phyloP scores from a whole-genome alignment of 257 asterid genomes.

The Solanum clarkiae region DNA sequence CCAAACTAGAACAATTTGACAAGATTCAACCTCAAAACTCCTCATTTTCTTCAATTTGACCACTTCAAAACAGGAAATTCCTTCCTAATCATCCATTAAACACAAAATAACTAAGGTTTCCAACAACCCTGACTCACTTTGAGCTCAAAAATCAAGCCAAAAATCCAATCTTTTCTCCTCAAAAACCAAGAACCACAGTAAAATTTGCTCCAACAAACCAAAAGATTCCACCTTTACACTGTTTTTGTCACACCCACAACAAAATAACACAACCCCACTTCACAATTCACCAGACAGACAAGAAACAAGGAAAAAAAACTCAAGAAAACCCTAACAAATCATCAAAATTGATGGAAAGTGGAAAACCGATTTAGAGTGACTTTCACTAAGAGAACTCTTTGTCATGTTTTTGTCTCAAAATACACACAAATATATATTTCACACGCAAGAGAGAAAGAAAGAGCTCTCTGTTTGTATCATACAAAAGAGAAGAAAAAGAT shows the following conservation, averaged over 20 bases:
- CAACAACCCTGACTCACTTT: not conserved
- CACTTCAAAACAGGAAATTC: not conserved
- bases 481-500: not conserved
- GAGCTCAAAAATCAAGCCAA: not conserved
- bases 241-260: not conserved
- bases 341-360: not conserved
- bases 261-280: not conserved
- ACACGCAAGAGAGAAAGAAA: not conserved
- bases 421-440: not conserved
- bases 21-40: not conserved
- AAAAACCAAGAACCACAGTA: not conserved
- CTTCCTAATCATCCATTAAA: slow-evolving; percentile 2
- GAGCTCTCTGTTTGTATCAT: not conserved
- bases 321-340: not conserved
- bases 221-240: slow-evolving; percentile 4
- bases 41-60: slow-evolving; percentile 15
- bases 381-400: slow-evolving; percentile 13
- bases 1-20: not conserved
- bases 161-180: not conserved
- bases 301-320: not conserved
- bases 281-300: not conserved
- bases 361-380: not conserved
- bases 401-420: slow-evolving; percentile 30
- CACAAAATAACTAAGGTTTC: not conserved
- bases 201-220: not conserved